phyloP scores from a whole-genome alignment of 177 flowering plant genomes.

The Vitis hybrid region DNA sequence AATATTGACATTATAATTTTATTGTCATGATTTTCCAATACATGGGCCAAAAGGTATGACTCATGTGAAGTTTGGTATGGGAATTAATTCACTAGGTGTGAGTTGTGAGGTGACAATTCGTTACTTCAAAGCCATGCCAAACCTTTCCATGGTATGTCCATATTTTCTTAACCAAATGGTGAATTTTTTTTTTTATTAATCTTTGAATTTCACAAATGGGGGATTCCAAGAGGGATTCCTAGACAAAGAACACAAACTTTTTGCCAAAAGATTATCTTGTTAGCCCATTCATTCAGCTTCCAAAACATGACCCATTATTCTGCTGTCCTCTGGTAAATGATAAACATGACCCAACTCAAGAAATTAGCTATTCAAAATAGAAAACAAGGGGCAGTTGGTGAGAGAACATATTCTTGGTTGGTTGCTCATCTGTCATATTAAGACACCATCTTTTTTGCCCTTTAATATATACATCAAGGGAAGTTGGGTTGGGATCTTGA shows the following conservation, averaged over 20 bases:
- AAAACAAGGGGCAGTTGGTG: not conserved
- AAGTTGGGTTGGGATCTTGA: no score
- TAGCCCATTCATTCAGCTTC: not conserved
- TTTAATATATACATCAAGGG: no score
- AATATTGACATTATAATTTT: no score
- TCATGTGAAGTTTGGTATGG: no score
- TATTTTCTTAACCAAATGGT: no score
- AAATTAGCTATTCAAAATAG: not conserved
- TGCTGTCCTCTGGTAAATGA: not conserved
- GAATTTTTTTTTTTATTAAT: no score
- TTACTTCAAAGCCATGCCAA: no score
- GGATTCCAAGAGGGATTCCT: not conserved
- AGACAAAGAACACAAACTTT: not conserved
- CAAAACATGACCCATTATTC: not conserved
- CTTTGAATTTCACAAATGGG: not conserved
- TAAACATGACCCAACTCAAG: not conserved
- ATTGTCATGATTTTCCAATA: no score
- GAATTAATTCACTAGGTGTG: no score
- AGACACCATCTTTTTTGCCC: not conserved
- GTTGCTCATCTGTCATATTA: not conserved
- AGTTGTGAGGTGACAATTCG: no score
- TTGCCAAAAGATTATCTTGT: not conserved
- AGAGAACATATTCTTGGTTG: constrained; percentile 15
- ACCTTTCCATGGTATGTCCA: no score
- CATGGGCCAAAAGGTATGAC: no score